Evolutionary conservation across 2,329 filamentous ascomycete genomes (phyloP).

Genomic region (Aspergillus brasiliensis): DNA sequence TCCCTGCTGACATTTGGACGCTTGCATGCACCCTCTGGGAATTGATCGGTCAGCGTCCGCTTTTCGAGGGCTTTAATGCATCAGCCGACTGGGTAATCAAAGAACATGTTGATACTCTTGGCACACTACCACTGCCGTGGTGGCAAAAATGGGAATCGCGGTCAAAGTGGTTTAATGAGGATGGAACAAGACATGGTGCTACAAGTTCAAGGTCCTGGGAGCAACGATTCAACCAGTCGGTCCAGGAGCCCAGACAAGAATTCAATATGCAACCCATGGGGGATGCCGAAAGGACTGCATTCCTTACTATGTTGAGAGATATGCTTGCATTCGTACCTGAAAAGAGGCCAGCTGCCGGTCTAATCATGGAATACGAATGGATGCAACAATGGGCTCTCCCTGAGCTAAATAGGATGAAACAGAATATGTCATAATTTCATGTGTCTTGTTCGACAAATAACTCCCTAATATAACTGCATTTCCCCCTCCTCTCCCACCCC

Average conservation of each 20-base stretch:
- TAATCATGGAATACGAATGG: not conserved
- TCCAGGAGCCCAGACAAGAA: not conserved
- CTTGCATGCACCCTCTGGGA: too few species aligned
- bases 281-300: too few species aligned
- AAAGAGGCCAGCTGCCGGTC: not conserved
- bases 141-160: not conserved
- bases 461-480: too few species aligned
- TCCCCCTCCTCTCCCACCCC: too few species aligned
- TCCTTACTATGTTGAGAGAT: not conserved
- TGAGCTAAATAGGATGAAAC: not conserved
- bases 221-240: not conserved
- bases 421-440: too few species aligned
- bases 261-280: not conserved
- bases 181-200: not conserved
- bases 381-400: slow-evolving; percentile 18
- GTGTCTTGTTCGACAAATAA: too few species aligned
- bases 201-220: too few species aligned
- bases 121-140: not conserved
- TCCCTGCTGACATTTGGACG: too few species aligned
- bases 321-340: slow-evolving; percentile 1
- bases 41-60: too few species aligned
- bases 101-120: not conserved
- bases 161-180: not conserved
- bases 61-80: not conserved
- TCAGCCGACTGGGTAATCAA: not conserved